phyloP scores from a whole-genome alignment of 768 basidiomycete species.

The Atractiella rhizophila region DNA sequence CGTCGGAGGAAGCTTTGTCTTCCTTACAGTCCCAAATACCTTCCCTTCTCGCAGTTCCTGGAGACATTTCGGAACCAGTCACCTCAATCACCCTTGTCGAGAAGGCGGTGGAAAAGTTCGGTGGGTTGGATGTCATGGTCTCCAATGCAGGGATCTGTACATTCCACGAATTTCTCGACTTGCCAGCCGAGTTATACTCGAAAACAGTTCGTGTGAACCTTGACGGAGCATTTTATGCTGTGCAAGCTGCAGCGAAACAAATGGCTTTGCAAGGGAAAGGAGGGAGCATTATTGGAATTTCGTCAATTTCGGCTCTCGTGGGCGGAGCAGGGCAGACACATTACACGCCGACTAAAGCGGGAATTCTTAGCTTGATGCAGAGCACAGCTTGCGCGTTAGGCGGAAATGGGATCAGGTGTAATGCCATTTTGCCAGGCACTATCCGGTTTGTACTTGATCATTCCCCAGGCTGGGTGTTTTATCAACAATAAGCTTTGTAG shows the following conservation, averaged over 20 bases:
- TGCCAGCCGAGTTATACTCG: conserved; percentile 40
- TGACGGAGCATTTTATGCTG: conserved; percentile 35
- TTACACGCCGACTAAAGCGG: conserved; percentile 59
- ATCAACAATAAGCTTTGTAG: conserved; percentile 46
- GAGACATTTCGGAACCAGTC: conserved; percentile 29
- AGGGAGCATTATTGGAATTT: conserved; percentile 48
- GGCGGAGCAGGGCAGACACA: conserved; percentile 51
- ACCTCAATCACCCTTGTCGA: conserved; percentile 31
- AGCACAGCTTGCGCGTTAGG: conserved; percentile 50
- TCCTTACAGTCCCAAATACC: too few species aligned
- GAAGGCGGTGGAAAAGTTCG: conserved; percentile 34
- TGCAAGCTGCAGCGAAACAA: conserved; percentile 34
- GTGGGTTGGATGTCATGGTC: conserved; percentile 36
- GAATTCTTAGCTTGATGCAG: conserved; percentile 52
- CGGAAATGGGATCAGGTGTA: conserved; percentile 42
- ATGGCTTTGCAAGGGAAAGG: conserved; percentile 51
- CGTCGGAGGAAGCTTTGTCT: conserved; percentile 29
- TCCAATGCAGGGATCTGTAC: conserved; percentile 47
- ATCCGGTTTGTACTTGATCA: background rate
- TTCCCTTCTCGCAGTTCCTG: conserved; percentile 32
- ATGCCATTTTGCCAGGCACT: conserved; percentile 15
- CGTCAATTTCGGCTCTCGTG: conserved; percentile 53
- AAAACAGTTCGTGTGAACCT: conserved; percentile 44
- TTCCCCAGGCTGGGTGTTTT: conserved; percentile 28
- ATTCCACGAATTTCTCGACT: conserved; percentile 45